Conservation (phyloP, 495 filamentous ascomycete species). For the Halenospora varia region DNA sequence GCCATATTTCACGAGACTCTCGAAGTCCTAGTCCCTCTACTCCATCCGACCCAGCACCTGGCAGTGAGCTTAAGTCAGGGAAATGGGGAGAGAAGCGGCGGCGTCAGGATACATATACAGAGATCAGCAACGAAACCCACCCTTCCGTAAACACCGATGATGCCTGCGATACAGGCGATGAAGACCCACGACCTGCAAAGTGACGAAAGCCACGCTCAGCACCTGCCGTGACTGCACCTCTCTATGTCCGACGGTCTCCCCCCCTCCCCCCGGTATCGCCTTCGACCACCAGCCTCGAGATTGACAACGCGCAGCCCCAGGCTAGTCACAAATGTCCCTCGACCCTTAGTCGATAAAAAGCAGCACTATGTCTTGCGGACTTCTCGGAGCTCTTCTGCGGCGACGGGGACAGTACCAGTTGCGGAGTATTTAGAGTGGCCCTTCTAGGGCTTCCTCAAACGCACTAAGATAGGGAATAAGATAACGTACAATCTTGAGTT, state of each 20-base stretch:
- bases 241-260: background rate
- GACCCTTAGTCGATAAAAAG: background rate
- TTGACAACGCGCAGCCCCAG: background rate
- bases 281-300: background rate
- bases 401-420: conserved; percentile 2
- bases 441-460: conserved; percentile 5
- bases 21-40: no score
- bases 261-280: background rate
- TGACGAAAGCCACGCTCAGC: conserved; percentile 6
- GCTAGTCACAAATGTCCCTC: background rate
- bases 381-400: background rate
- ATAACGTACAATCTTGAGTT: conserved; percentile 13
- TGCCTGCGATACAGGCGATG: conserved; percentile 8
- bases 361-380: background rate
- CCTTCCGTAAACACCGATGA: no score
- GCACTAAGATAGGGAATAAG: conserved; percentile 7
- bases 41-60: no score
- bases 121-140: conserved; percentile 2
- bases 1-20: no score
- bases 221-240: conserved; percentile 4
- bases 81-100: conserved; percentile 1
- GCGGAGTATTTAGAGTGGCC: conserved; percentile 9
- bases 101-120: conserved; percentile 2
- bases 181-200: conserved; percentile 4
- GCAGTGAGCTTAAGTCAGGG: no score